Conservation (phyloP, 192 early-diverging fungal genomes). For the Phlyctochytrium arcticum region DNA sequence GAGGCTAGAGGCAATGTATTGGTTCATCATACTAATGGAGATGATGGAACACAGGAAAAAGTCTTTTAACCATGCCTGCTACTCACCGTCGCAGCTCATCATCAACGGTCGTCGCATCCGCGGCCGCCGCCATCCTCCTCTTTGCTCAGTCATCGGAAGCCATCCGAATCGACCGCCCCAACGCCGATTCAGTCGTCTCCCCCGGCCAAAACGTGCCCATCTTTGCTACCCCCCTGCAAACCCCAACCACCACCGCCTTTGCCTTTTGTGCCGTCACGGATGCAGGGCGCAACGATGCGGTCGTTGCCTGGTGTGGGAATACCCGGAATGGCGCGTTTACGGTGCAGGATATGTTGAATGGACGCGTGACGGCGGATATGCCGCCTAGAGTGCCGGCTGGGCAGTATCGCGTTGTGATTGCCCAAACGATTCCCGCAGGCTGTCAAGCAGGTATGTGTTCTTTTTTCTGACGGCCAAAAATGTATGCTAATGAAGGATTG, state of each 20-base stretch:
- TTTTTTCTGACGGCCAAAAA: not conserved
- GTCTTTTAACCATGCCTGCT: too few relatives aligned
- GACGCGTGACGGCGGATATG: slow-evolving; percentile 10
- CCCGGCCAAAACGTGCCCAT: slow-evolving; percentile 14
- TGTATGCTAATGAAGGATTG: too few relatives aligned
- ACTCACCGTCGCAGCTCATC: too few relatives aligned
- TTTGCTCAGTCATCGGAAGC: not conserved
- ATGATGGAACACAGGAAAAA: too few relatives aligned
- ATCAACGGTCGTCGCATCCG: too few relatives aligned
- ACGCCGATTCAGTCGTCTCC: not conserved
- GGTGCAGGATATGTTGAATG: slow-evolving; percentile 3
- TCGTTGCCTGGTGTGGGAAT: slow-evolving; percentile 5
- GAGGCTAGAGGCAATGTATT: too few relatives aligned
- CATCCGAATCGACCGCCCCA: not conserved
- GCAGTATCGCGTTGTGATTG: slow-evolving; percentile 5
- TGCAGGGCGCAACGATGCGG: not conserved
- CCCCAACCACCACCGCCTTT: not conserved
- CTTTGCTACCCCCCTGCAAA: not conserved
- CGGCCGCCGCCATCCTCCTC: too few relatives aligned
- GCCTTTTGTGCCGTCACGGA: not conserved
- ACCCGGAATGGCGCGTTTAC: not conserved
- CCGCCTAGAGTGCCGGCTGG: not conserved
- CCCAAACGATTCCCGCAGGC: not conserved
- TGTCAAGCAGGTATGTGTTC: not conserved
- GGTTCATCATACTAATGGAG: too few relatives aligned